phyloP scores from a whole-genome alignment of 495 filamentous ascomycete genomes.

The Annulohypoxylon maeteangense region DNA sequence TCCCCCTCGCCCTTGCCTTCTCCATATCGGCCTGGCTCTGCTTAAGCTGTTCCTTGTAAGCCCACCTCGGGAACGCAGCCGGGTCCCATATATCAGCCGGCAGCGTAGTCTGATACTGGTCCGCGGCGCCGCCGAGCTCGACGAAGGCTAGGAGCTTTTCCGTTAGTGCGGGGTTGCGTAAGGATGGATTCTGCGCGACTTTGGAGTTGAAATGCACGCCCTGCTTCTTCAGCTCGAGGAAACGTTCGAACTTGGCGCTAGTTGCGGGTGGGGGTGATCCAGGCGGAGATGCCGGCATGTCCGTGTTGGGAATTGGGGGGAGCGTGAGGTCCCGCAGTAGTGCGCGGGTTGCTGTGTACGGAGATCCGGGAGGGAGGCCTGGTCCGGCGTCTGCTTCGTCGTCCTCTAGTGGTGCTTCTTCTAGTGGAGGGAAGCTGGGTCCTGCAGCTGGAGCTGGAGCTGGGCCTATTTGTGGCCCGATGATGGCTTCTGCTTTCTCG shows the following conservation, averaged over 20 bases:
- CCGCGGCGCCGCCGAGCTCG: slow-evolving; percentile 65
- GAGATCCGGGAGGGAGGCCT: slow-evolving; percentile 67
- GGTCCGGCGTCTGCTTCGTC: slow-evolving; percentile 34
- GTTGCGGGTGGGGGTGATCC: slow-evolving; percentile 72
- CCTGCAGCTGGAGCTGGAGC: slow-evolving; percentile 36
- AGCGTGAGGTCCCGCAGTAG: slow-evolving; percentile 84
- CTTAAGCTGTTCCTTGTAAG: slow-evolving; percentile 77
- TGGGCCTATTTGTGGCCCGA: slow-evolving; percentile 47
- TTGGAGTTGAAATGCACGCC: slow-evolving; percentile 92
- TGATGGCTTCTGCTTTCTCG: slow-evolving; percentile 29
- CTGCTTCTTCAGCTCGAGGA: slow-evolving; percentile 84
- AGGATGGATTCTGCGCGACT: slow-evolving; percentile 72
- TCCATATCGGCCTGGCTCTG: slow-evolving; percentile 70
- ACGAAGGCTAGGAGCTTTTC: slow-evolving; percentile 84
- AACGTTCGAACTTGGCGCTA: slow-evolving; percentile 81
- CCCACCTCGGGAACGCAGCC: slow-evolving; percentile 70
- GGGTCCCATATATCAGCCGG: slow-evolving; percentile 74
- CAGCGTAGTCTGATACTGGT: slow-evolving; percentile 82
- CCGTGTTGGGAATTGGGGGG: slow-evolving; percentile 79
- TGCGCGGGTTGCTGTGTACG: slow-evolving; percentile 72
- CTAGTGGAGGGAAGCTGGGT: slow-evolving; percentile 50
- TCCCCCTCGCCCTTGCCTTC: slow-evolving; percentile 63
- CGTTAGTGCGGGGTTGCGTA: slow-evolving; percentile 84
- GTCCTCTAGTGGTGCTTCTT: slow-evolving; percentile 40
- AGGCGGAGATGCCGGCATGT: slow-evolving; percentile 87